Evolutionary conservation across 495 filamentous ascomycete genomes (phyloP), one percentile per base, ranked within the genome.

Genomic region (Hypomontagnella monticulosa): DNA sequence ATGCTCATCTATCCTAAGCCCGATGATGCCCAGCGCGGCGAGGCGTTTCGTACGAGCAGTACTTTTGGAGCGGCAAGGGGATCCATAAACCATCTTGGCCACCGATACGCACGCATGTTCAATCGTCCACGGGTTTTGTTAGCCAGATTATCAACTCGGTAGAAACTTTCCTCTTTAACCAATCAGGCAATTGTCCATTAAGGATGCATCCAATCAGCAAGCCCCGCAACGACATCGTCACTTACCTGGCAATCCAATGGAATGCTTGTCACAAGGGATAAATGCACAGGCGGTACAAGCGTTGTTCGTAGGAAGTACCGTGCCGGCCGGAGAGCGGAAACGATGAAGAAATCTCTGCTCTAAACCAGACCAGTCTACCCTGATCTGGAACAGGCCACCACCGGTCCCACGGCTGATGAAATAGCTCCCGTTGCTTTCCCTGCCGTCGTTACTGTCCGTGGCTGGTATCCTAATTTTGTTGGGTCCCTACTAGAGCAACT

Each of bases 261-360:
- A 55, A 63, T 60, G 66, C 66, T 57, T 63, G 66, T 69, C 66
- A 68, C 59, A 69, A 60, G 66, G 66, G 66, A 69, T 69, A 63
- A 69, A 69, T 69, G 58, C 66, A 69, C 53, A 63, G 59, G 66
- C 50, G 50, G 59, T 69, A 69, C 51, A 51, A 38, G 43, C 20
- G 30, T 50, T 38, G 43, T 44, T 43, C 48, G 50, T 55, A 32
- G 43, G 40, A 63, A 63, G 66, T 57, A 59, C 59, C 54, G 54
- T 68, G 59, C 59, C 59, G 65, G 55, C 66, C 66, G 66, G 66
- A 57, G 60, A 44, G 15, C 48, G 54, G 60, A 63, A 57, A 50
- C 37, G 41, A 60, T 36, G 47, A 63, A 56, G 54, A 68, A 67
- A 67, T 61, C 52, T 63, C 47, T 49, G 23, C 23, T 48, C 53